phyloP scores from a whole-genome alignment of 2,329 filamentous ascomycete species.

The Monosporascus sp. region DNA sequence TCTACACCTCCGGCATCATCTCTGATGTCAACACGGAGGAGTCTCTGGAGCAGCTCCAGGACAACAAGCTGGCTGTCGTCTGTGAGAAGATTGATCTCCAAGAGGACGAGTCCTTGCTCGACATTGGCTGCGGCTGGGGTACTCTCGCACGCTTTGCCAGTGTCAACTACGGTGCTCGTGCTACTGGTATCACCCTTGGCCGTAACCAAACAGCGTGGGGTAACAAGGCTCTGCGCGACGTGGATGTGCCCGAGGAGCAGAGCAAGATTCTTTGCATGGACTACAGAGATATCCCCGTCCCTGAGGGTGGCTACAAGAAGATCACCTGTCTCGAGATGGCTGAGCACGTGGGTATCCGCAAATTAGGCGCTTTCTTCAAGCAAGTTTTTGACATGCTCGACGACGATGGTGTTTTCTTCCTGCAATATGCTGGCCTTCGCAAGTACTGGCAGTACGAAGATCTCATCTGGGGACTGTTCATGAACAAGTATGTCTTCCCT shows the following conservation, averaged over 20 bases:
- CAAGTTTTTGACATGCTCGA: slow-evolving; percentile 95
- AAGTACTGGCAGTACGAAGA: slow-evolving; percentile 98
- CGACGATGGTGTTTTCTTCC: slow-evolving; percentile 91
- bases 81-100: slow-evolving; percentile 92
- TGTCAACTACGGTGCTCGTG: slow-evolving; percentile 81
- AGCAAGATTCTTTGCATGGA: slow-evolving; percentile 93
- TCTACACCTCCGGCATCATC: slow-evolving; percentile 95
- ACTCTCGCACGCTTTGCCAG: slow-evolving; percentile 91
- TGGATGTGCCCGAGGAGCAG: slow-evolving; percentile 79
- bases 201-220: slow-evolving; percentile 97
- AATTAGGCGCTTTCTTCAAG: slow-evolving; percentile 73
- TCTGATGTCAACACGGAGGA: slow-evolving; percentile 84
- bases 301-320: slow-evolving; percentile 78
- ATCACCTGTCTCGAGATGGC: slow-evolving; percentile 98
- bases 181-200: slow-evolving; percentile 87
- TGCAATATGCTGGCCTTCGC: slow-evolving; percentile 90
- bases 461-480: slow-evolving; percentile 95
- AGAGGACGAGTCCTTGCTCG: slow-evolving; percentile 75
- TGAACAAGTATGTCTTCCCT: slow-evolving; percentile 99
- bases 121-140: slow-evolving; percentile 97
- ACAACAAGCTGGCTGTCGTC: slow-evolving; percentile 93
- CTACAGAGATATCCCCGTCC: slow-evolving; percentile 87
- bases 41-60: slow-evolving; percentile 88
- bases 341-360: slow-evolving; percentile 93
- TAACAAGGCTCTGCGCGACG: slow-evolving; percentile 79